Percentiles rank a stretch among this genome's conserved stretches.
Evolutionary conservation across 148 eudicot species (phyloP).

Genomic region (Rhododendron simsii): DNA sequence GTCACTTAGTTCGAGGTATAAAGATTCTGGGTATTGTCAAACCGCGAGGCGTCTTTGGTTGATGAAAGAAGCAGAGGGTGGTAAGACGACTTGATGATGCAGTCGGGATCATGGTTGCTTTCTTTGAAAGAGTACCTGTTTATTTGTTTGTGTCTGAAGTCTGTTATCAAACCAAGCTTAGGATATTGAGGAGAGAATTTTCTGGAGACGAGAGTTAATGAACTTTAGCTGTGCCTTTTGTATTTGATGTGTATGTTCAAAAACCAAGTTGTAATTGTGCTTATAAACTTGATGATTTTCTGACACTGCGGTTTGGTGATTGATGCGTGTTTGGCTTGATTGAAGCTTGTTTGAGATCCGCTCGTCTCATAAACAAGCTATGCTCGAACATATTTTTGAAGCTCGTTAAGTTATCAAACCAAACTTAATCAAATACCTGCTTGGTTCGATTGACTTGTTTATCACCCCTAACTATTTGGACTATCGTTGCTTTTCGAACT

Average conservation of each 20-base stretch:
- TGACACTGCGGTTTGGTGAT: not conserved
- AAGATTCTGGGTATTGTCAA: not conserved
- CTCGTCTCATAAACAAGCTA: too few relatives aligned
- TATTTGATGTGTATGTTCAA: slow-evolving; percentile 22
- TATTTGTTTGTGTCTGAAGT: slow-evolving; percentile 3
- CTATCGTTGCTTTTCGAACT: too few relatives aligned
- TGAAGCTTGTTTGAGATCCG: too few relatives aligned
- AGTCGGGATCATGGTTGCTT: slow-evolving; percentile 1
- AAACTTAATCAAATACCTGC: too few relatives aligned
- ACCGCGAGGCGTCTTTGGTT: not conserved
- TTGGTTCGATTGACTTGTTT: too few relatives aligned
- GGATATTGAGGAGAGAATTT: not conserved
- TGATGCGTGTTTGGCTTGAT: too few relatives aligned
- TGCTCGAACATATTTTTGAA: too few relatives aligned
- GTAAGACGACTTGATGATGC: not conserved
- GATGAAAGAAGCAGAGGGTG: not conserved
- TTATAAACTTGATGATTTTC: not conserved
- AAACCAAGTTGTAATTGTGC: not conserved
- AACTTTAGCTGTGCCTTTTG: slow-evolving; percentile 12
- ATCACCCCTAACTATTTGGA: too few relatives aligned
- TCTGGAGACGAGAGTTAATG: slow-evolving; percentile 10
- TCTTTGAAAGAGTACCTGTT: slow-evolving; percentile 10
- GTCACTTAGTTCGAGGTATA: not conserved
- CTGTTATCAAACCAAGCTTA: not conserved
- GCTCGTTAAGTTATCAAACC: too few relatives aligned